Conservation (phyloP, 129 eudicot genomes). For the Pulicaria dysenterica region DNA sequence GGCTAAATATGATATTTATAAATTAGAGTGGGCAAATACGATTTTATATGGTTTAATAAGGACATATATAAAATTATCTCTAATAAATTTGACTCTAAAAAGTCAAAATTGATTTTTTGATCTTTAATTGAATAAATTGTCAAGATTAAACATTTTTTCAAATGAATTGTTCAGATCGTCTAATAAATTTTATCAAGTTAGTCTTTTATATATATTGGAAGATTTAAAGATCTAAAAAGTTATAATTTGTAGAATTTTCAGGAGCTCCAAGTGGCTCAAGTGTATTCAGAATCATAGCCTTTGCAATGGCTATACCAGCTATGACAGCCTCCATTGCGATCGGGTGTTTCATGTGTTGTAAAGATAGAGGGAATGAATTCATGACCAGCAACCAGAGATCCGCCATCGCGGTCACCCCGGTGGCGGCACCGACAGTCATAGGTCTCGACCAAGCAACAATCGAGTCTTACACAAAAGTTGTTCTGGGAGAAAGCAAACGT, state of each 20-base stretch:
- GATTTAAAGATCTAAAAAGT: neutral
- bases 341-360: slow-evolving; percentile 41
- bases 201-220: too few species aligned
- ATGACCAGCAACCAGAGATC: slow-evolving; percentile 1
- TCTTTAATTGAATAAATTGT: too few species aligned
- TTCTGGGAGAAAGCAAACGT: slow-evolving; percentile 65
- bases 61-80: too few species aligned
- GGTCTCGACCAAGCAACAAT: slow-evolving; percentile 69
- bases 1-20: too few species aligned
- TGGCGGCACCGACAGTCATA: neutral
- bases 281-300: slow-evolving; percentile 52
- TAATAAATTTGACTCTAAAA: too few species aligned
- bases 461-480: slow-evolving; percentile 62
- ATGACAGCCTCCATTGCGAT: slow-evolving; percentile 37
- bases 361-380: slow-evolving; percentile 14
- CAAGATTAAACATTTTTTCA: too few species aligned
- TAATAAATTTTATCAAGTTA: too few species aligned
- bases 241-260: slow-evolving; percentile 12
- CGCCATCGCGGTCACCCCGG: slow-evolving; percentile 23
- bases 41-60: too few species aligned
- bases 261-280: slow-evolving; percentile 27
- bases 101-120: too few species aligned
- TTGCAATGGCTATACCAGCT: slow-evolving; percentile 56
- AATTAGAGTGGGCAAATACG: too few species aligned
- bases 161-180: too few species aligned